Evolutionary conservation across 805 yeast species (phyloP).

Genomic region (Myxozyma monticola): DNA sequence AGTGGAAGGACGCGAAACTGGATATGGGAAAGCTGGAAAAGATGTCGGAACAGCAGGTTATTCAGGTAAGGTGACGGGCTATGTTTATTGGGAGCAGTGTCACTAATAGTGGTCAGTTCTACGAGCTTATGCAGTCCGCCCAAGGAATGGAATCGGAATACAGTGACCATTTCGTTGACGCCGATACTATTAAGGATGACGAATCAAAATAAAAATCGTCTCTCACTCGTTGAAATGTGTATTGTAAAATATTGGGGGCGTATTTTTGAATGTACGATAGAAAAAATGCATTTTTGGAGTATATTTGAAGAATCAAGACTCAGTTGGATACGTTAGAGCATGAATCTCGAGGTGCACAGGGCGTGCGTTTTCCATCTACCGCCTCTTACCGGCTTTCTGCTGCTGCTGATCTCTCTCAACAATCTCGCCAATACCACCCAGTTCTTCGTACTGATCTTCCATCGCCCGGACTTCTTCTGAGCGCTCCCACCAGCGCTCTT

Average conservation of each 20-base stretch:
- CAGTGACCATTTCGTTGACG: constrained; percentile 16
- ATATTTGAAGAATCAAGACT: too few species aligned
- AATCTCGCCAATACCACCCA: constrained; percentile 88
- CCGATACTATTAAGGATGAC: not conserved
- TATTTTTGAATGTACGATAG: too few species aligned
- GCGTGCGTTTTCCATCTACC: constrained; percentile 5
- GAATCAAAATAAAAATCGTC: not conserved
- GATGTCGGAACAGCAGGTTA: constrained; percentile 87
- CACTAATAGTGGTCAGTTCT: constrained; percentile 36
- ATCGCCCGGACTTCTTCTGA: constrained; percentile 85
- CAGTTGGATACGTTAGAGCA: too few species aligned
- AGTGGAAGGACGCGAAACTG: constrained; percentile 65
- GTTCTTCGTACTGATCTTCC: constrained; percentile 85
- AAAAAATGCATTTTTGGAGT: too few species aligned
- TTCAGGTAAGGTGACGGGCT: constrained; percentile 52
- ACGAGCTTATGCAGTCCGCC: constrained; percentile 49
- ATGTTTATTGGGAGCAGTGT: not conserved
- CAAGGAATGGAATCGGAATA: constrained; percentile 41
- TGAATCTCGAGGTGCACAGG: too few species aligned
- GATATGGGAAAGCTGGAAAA: constrained; percentile 67
- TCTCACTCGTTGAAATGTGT: too few species aligned
- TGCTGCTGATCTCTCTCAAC: constrained; percentile 63
- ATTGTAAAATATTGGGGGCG: too few species aligned
- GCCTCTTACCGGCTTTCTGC: constrained; percentile 12
- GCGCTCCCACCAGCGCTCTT: constrained; percentile 98